These are phyloP conservation scores for Gigaspora rosea DNA, from an alignment of 192 early-diverging fungal species.

Conservation along the genomic window DNA sequence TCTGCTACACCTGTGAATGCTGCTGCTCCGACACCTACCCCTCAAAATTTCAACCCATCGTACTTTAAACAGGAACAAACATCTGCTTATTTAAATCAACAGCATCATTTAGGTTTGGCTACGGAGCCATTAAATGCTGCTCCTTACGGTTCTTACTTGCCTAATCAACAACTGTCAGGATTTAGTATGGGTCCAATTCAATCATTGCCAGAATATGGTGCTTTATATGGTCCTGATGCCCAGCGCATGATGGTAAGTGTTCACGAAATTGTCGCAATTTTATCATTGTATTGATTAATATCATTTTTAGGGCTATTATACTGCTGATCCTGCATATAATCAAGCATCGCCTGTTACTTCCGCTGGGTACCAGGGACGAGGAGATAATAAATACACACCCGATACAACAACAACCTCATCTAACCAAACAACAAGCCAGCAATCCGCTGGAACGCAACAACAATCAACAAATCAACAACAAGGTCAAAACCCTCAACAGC, in stretches of 20 bases:
- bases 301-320: constrained; percentile 40
- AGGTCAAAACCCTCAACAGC: constrained; percentile 49
- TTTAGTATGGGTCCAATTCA: constrained; percentile 60
- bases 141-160: constrained; percentile 57
- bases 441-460: constrained; percentile 42
- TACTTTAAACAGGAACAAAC: constrained; percentile 34
- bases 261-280: constrained; percentile 31
- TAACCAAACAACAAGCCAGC: constrained; percentile 39
- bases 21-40: constrained; percentile 23
- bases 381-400: constrained; percentile 52
- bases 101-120: constrained; percentile 48
- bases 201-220: constrained; percentile 55
- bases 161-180: constrained; percentile 50
- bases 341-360: constrained; percentile 60
- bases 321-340: constrained; percentile 52
- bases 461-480: constrained; percentile 53
- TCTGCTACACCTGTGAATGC: constrained; percentile 13
- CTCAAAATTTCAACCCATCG: constrained; percentile 26
- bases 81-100: constrained; percentile 60
- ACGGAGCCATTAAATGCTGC: constrained; percentile 51
- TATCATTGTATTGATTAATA: not conserved
- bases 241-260: constrained; percentile 64
- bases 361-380: constrained; percentile 53
- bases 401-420: constrained; percentile 40
- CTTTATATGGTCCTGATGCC: constrained; percentile 64